phyloP scores from a whole-genome alignment of 164 flowering plant species.

The Nymphaea colorata region DNA sequence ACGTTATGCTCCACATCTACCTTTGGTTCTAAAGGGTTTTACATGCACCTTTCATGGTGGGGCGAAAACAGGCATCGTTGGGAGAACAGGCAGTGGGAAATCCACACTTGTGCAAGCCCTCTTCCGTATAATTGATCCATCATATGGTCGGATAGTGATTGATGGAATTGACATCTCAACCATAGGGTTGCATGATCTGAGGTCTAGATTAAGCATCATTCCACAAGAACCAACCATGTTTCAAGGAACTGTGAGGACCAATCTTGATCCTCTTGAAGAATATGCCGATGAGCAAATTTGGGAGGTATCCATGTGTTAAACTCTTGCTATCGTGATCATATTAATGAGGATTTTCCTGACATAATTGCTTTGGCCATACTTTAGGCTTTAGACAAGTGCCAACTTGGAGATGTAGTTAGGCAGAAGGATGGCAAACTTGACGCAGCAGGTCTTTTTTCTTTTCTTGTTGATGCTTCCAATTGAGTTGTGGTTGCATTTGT shows the following conservation, averaged over 20 bases:
- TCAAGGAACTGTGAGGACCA: slow-evolving; percentile 28
- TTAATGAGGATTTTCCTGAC: not conserved
- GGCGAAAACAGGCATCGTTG: slow-evolving; percentile 29
- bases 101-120: slow-evolving; percentile 32
- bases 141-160: slow-evolving; percentile 24
- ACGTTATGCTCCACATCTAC: slow-evolving; percentile 35
- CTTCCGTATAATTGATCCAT: slow-evolving; percentile 32
- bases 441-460: slow-evolving; percentile 20
- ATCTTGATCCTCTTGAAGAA: slow-evolving; percentile 34
- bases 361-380: not conserved
- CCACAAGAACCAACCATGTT: slow-evolving; percentile 45
- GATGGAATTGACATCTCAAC: slow-evolving; percentile 27
- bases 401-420: slow-evolving; percentile 31
- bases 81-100: slow-evolving; percentile 41
- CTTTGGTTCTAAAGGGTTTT: slow-evolving; percentile 26
- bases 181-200: slow-evolving; percentile 32
- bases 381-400: slow-evolving; percentile 36
- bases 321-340: not conserved
- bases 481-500: not conserved
- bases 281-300: slow-evolving; percentile 34
- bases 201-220: slow-evolving; percentile 33
- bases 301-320: slow-evolving; percentile 19
- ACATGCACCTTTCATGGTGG: slow-evolving; percentile 30
- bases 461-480: too few relatives aligned
- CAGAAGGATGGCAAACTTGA: slow-evolving; percentile 26